Evolutionary conservation across 2,329 filamentous ascomycete species (phyloP), one percentile per base, ranked within the genome.

Genomic region (Pseudocercospora vitis): DNA sequence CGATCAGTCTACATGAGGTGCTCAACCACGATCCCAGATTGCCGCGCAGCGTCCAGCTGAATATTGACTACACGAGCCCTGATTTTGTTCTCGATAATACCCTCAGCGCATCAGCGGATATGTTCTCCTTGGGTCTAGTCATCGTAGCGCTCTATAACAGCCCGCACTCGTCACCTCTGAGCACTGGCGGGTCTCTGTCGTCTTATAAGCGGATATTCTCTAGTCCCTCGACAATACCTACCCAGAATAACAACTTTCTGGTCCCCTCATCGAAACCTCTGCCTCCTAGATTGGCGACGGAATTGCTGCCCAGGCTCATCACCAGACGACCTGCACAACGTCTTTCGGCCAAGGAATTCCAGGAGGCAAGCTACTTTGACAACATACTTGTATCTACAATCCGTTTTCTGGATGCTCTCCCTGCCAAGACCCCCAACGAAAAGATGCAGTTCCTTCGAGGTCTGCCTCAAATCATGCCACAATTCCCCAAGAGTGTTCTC

Each of bases 311-410:
- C 2, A 81, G 87, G 21, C 81, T 99, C 39, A 91, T 99, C 53
- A 94, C 92, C 0, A 81, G 94, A 58, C 80, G 91, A 51, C 90
- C 94, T 2, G 90, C 91, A 2, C 89, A 95, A 68, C 83, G 94
- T 39, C 82, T 97, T 76, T 91, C 85, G 21, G 91, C 92, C 3
- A 84, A 83, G 50, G 92, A 96, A 64, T 97, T 99, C 63, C 94
- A 99, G 68, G 84, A 96, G 70, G 95, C 91, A 66, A 86, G 89
- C 61, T 99, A 95, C 69, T 99, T 99, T 69, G 91, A 99, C 73
- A 99, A 97, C 66, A 89, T 97, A 40, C 78, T 99, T 3, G 90
- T 99, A 18, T 96, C 91, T 0, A 96, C 94, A 0, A 96, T 99
- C 58, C 88, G 94, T 9, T 99, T 99, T 67, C 77, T 99, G 21